phyloP scores from a whole-genome alignment of 768 basidiomycete species.

The Leucogyrophana mollusca region DNA sequence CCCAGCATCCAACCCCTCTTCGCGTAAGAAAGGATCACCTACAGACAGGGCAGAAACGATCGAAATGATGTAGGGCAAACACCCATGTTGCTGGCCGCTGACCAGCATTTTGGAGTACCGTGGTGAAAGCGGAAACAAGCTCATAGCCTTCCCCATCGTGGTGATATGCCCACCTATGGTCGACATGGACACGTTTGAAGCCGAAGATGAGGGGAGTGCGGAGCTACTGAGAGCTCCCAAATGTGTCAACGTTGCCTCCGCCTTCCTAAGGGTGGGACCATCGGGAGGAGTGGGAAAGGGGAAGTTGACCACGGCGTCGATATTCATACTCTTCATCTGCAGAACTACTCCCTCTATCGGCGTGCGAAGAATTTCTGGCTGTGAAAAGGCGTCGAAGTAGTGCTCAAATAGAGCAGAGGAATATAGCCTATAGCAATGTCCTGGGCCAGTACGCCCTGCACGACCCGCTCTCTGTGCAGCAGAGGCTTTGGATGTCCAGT shows the following conservation, averaged over 20 bases:
- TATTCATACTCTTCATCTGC: slow-evolving; percentile 99
- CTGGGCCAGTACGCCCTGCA: slow-evolving; percentile 96
- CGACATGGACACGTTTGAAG: slow-evolving; percentile 11
- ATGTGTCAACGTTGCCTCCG: slow-evolving; percentile 76
- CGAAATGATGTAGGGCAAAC: slow-evolving; percentile 87
- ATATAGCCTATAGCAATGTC: slow-evolving; percentile 97
- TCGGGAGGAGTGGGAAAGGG: slow-evolving; percentile 98
- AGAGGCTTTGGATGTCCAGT: slow-evolving; percentile 95
- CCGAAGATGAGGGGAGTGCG: slow-evolving; percentile 19
- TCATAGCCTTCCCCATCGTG: slow-evolving; percentile 88
- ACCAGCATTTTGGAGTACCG: slow-evolving; percentile 96
- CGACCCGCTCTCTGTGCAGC: slow-evolving; percentile 93
- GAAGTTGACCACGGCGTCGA: slow-evolving; percentile 94
- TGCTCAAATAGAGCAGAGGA: slow-evolving; percentile 94
- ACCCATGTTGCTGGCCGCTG: slow-evolving; percentile 80
- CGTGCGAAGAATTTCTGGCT: slow-evolving; percentile 92
- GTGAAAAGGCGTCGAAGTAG: slow-evolving; percentile 82
- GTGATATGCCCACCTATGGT: slow-evolving; percentile 70
- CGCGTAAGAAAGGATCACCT: slow-evolving; percentile 93
- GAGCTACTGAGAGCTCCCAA: slow-evolving; percentile 73
- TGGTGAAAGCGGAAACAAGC: slow-evolving; percentile 90
- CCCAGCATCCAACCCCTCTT: slow-evolving; percentile 57
- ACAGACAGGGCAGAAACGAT: slow-evolving; percentile 91
- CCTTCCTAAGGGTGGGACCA: slow-evolving; percentile 66
- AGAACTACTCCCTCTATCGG: slow-evolving; percentile 96